Base-by-base conservation (phyloP, 148 eudicot genomes). In the Persicaria maculosa region DNA sequence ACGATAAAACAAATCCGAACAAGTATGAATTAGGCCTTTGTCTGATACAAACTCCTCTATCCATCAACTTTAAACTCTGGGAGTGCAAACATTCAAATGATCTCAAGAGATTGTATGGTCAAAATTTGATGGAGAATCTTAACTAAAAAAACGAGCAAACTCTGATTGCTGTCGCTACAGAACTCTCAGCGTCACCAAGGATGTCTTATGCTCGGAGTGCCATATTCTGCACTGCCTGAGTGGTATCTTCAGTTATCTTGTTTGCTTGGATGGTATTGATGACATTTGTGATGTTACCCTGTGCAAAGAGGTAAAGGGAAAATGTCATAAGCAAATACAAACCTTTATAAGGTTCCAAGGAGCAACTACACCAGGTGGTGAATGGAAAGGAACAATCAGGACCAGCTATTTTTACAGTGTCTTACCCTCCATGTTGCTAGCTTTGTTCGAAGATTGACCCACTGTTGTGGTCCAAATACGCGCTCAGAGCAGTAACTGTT, bases 351-450 rank as follows among this genome's bases (percentile, higher is more conserved):
- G n/a, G n/a, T n/a, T n/a, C n/a, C n/a, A n/a, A n/a, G n/a, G n/a
- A n/a, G n/a, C n/a, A n/a, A n/a, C n/a, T n/a, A n/a, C n/a, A n/a
- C n/a, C n/a, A n/a, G n/a, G n/a, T n/a, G n/a, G n/a, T n/a, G n/a
- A n/a, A n/a, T n/a, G n/a, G n/a, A n/a, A n/a, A n/a, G n/a, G 17
- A 64, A 36, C 43, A 64, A 12, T n/a, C n/a, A n/a, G 45, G 2
- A 40, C 17, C 44, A 36, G 12, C n/a, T 17, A 46, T 45, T 47
- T 70, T 46, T 17, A 70, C 3, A 9, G 14, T 14, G 31, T 69
- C 74, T 72, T 95, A 95, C 98, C 93, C 85, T 90, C 98, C 98
- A 95, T 50, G 89, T 78, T 75, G 80, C 90, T 50, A 95, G 89
- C 83, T 92, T 95, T 65, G 88, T 54, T 43, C 91, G 86, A 70